phyloP scores from a whole-genome alignment of 169 alveolate species.

The Miamiensis avidus region DNA sequence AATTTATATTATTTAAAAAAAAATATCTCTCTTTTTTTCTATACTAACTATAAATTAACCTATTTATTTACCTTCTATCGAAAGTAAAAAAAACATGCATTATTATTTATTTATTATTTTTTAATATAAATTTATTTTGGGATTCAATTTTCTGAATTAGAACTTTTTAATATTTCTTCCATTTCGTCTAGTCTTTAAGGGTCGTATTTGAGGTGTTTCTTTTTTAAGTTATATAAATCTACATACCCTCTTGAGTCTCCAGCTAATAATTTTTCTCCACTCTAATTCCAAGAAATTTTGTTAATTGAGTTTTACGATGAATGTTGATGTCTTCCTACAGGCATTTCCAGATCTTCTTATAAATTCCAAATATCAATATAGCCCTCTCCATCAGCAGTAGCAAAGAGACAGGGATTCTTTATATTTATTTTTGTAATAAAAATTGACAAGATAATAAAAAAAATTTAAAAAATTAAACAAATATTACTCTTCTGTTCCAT shows the following conservation, averaged over 20 bases:
- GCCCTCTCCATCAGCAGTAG: slow-evolving; percentile 67
- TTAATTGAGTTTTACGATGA: slow-evolving; percentile 48
- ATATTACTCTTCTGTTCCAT: slow-evolving; percentile 64
- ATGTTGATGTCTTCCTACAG: slow-evolving; percentile 31
- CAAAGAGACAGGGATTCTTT: slow-evolving; percentile 55
- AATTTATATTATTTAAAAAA: too few species aligned
- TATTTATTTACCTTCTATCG: too few species aligned
- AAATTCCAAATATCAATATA: slow-evolving; percentile 67
- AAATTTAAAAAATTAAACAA: too few species aligned
- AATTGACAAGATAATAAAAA: neutral
- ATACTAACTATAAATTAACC: too few species aligned
- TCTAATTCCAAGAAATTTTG: slow-evolving; percentile 54
- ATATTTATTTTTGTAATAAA: too few species aligned
- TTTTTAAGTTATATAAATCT: slow-evolving; percentile 45
- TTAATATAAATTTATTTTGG: too few species aligned
- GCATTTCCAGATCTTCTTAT: slow-evolving; percentile 55
- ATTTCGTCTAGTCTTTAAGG: neutral
- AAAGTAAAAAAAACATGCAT: too few species aligned
- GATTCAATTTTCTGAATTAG: neutral
- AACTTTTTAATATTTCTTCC: neutral
- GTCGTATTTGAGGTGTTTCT: slow-evolving; percentile 4
- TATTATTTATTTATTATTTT: too few species aligned
- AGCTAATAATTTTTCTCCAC: slow-evolving; percentile 59
- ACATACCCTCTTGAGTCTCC: slow-evolving; percentile 66
- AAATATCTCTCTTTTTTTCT: too few species aligned